Base-by-base conservation (phyloP, 768 basidiomycete genomes). In the Russula sp. region DNA sequence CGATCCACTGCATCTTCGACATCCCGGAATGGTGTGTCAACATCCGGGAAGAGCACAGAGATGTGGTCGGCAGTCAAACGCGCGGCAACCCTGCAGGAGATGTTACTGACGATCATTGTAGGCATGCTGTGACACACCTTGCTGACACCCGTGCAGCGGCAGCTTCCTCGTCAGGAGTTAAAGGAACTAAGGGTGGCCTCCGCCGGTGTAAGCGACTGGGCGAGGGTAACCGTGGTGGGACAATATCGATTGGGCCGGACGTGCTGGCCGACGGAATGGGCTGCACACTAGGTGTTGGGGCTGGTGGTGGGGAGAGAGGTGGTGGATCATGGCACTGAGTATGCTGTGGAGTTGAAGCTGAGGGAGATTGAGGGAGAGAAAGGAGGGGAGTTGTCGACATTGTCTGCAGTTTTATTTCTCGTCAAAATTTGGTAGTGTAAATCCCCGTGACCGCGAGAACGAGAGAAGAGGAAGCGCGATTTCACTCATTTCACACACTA, bases 11-110 rank as follows among this genome's bases (percentile, higher is more conserved):
- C 85, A 69, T 93, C 90, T 6, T 73, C 69, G 9, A 76, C 72
- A 67, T 88, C 83, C 14, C 67, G 63, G 66, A 93, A 93, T 2
- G 89, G 85, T 0, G 83, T 78, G 53, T 90, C 87, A 41, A 81
- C 77, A 66, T 91, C 86, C 42, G 88, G 88, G 55, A 82, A 78
- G 53, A 83, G 67, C 16, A 81, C 81, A 16, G 78, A 73, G 43
- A 76, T 74, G 57, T 90, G 89, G 71, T 93, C 90, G 39, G 78
- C 73, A 1, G 79, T 79, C 53, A 90, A 75, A 65, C 79, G 78
- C 25, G 79, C 70, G 60, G 78, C 75, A 64, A 88, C 75, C 65
- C 86, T 88, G 69, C 38, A n/a, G 42, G 25, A 39, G n/a, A 25
- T 32, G 36, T 39, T 18, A 2, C 6, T 46, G 8, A 55, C 22